phyloP scores from a whole-genome alignment of 164 flowering plant genomes.

The Cinnamomum micranthum region DNA sequence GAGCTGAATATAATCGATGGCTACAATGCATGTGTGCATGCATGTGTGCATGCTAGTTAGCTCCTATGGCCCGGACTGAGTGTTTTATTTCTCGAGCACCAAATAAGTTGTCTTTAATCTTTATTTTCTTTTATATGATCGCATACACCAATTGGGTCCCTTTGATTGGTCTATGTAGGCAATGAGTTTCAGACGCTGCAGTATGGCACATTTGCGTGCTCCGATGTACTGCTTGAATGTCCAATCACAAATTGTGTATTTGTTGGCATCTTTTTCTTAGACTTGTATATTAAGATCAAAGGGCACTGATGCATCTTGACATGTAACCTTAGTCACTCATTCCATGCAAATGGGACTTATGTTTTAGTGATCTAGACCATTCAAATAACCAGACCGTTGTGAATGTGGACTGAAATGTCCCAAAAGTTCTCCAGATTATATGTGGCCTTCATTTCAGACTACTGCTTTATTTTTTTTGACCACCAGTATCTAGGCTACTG shows the following conservation, averaged over 20 bases:
- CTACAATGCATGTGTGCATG: background rate
- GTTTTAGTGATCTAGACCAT: background rate
- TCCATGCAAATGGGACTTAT: background rate
- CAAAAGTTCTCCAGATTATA: background rate
- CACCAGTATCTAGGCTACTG: background rate
- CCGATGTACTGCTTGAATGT: background rate
- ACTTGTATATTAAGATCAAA: background rate
- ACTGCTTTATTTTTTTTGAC: no score
- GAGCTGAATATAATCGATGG: constrained; percentile 9
- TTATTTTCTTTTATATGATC: no score
- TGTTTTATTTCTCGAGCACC: no score
- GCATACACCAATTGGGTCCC: background rate
- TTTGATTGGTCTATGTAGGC: background rate
- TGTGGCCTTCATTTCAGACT: no score
- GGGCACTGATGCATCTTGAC: background rate
- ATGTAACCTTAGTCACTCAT: no score
- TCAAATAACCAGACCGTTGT: background rate
- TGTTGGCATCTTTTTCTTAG: background rate
- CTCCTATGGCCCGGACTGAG: no score
- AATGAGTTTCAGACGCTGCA: background rate
- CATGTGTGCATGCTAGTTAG: background rate
- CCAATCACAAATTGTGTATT: background rate
- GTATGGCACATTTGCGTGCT: background rate
- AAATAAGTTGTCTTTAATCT: no score
- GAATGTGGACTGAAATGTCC: background rate